Base-by-base conservation (phyloP, 2,329 filamentous ascomycete species). In the Pleoardoris graminearum region DNA sequence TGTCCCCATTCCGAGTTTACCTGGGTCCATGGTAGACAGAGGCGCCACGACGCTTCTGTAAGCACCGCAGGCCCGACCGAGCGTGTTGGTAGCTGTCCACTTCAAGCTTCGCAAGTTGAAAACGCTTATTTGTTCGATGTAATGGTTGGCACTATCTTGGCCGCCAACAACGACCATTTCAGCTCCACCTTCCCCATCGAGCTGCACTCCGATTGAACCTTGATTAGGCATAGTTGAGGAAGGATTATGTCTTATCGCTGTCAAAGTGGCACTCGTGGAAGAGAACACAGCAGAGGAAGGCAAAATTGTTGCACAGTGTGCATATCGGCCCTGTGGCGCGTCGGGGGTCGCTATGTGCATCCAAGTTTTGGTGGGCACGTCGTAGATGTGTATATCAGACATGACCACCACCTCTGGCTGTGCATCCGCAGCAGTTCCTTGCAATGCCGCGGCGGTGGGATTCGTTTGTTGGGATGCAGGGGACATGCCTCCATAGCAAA, bases 401-500 rank as follows among this genome's bases (percentile, higher is more conserved):
- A 99, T 97, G 51, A 97, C 94, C 1, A 91, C 88, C 4, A 97
- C 90, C 67, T 97, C 92, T 32, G 91, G 86, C 62, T 91, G 89
- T 49, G 85, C 79, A 57, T 92, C 89, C 53, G 78, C 74, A 0
- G 67, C 60, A 23, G 61, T 65, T 8, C 70, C 69, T 39, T 75
- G 72, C 51, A 67, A 50, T 63, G 68, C 73, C 19, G 66, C 58
- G 5, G 71, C 63, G 30, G 72, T 63, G 48, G 73, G 72, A 33
- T 65, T 70, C 7, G 66, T 61, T 12, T 77, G 66, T 35, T 69
- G 80, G 6, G 81, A 77, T 10, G 86, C 84, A 1, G 93, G 92
- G 8, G 93, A 97, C 94, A 99, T 99, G 62, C 94, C 94, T 52
- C 94, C 94, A 73, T 97, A 99, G 75, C 93, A 97, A 3, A 99